Evolutionary conservation across 306 rosid species (phyloP).

Genomic region (Myrica gale): DNA sequence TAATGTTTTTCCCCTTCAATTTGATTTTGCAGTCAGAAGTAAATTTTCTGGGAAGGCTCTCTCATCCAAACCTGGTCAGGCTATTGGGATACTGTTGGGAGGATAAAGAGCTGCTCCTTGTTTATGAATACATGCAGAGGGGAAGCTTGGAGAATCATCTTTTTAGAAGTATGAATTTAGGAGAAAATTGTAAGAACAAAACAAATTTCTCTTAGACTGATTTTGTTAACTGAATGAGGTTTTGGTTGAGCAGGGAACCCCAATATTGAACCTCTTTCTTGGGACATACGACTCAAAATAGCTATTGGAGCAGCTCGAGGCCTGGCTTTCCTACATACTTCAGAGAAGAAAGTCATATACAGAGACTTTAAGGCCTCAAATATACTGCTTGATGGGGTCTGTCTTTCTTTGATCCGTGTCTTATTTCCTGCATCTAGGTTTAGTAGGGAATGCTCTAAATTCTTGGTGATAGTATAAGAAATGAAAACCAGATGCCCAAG

Average conservation of each 20-base stretch:
- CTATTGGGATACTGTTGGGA: slow-evolving; percentile 79
- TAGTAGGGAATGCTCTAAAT: neutral
- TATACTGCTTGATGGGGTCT: slow-evolving; percentile 83
- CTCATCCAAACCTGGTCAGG: slow-evolving; percentile 84
- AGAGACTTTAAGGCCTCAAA: slow-evolving; percentile 95
- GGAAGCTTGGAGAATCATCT: slow-evolving; percentile 97
- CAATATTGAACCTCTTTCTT: slow-evolving; percentile 53
- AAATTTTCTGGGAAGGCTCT: slow-evolving; percentile 69
- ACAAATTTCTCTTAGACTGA: neutral
- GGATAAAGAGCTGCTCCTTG: slow-evolving; percentile 71
- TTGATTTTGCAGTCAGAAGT: slow-evolving; percentile 73
- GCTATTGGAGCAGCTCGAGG: slow-evolving; percentile 91
- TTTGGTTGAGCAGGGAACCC: slow-evolving; percentile 46
- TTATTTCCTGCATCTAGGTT: slow-evolving; percentile 12
- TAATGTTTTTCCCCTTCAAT: slow-evolving; percentile 1
- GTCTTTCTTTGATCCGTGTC: slow-evolving; percentile 22
- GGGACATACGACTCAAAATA: slow-evolving; percentile 72
- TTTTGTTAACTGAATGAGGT: slow-evolving; percentile 10
- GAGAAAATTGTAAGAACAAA: slow-evolving; percentile 3
- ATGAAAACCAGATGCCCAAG: slow-evolving; percentile 14
- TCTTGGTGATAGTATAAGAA: neutral
- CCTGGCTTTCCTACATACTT: slow-evolving; percentile 70
- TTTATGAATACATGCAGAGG: slow-evolving; percentile 77
- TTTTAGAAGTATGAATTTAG: slow-evolving; percentile 64
- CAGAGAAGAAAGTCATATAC: slow-evolving; percentile 70